Conservation (phyloP, 1,284 basidiomycete genomes). For the Fomitopsis palustris region DNA sequence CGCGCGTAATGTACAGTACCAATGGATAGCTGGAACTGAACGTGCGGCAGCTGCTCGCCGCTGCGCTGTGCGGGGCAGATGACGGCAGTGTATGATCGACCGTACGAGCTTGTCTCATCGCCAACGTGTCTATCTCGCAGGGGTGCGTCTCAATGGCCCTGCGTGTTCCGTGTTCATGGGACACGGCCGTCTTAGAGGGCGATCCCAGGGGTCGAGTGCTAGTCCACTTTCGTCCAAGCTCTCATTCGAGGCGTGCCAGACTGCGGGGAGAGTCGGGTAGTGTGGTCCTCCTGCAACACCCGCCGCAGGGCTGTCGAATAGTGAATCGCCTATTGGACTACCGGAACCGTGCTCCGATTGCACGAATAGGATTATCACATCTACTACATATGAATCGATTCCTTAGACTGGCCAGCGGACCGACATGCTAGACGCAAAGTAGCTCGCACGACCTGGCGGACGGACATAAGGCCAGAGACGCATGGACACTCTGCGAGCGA, state of each 20-base stretch:
- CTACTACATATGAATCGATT: too few relatives aligned
- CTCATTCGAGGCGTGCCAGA: neutral
- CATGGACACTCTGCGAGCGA: too few relatives aligned
- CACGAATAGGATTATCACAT: neutral
- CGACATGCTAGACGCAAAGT: neutral
- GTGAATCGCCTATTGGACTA: neutral
- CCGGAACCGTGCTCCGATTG: neutral
- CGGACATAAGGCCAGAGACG: neutral
- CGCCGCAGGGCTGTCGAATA: neutral
- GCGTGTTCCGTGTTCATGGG: neutral
- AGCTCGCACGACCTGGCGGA: neutral
- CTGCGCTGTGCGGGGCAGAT: neutral
- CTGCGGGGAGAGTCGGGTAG: neutral
- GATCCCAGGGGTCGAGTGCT: neutral
- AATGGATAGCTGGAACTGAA: neutral
- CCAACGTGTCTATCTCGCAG: neutral
- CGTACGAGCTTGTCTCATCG: neutral
- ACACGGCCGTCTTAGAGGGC: neutral
- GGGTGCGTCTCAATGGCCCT: neutral
- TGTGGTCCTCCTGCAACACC: neutral
- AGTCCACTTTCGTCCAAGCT: neutral
- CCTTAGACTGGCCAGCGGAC: neutral
- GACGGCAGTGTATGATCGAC: neutral
- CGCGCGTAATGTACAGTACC: constrained; percentile 2
- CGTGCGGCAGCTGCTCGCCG: neutral